Base-by-base conservation (phyloP, 352 stramenopile genomes). In the Globisporangium abappressorium region DNA sequence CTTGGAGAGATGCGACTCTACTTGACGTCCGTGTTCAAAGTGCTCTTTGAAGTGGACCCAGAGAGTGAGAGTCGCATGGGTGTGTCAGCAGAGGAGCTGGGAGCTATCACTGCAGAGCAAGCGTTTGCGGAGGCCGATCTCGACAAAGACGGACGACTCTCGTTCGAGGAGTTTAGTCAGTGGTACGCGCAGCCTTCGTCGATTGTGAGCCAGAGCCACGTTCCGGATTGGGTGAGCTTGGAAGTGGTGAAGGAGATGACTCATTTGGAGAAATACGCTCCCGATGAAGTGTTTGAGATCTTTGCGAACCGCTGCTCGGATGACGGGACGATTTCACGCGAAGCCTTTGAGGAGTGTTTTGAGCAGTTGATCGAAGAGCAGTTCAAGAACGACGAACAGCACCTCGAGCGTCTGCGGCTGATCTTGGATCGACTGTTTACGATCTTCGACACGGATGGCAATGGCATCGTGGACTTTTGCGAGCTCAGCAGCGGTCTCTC, bases 201-300 rank as follows among this genome's bases (percentile, higher is more conserved):
- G 24, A 55, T 70, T 24, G 60, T 66, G 58, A 70, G 65, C 51
- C 64, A 77, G 49, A 72, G 51, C 18, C 70, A 76, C 24, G 68
- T 83, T 1, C 74, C 73, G 8, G 75, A 91, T 12, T 93, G 85
- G 84, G 78, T 96, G 46, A 92, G 74, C 71, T 69, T 97, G 22
- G 68, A 92, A 62, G 74, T 90, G 12, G 87, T 96, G 26, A 91
- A 92, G 64, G 74, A 94, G 70, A 91, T 96, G 75, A 97, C 89
- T 1, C 85, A 91, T 38, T 58, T 96, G 47, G 83, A 92, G 30
- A 90, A 93, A 64, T 92, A 91, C 66, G 76, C 86, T 4, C 84
- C 89, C 0, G 78, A 89, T 33, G 87, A 94, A 70, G 87, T 97
- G 18, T 97, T 97, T 68, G 88, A 93, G 66, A 79, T 94, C 9